Evolutionary conservation across 2,329 filamentous ascomycete genomes (phyloP).

Genomic region (Claviceps fusiformis): DNA sequence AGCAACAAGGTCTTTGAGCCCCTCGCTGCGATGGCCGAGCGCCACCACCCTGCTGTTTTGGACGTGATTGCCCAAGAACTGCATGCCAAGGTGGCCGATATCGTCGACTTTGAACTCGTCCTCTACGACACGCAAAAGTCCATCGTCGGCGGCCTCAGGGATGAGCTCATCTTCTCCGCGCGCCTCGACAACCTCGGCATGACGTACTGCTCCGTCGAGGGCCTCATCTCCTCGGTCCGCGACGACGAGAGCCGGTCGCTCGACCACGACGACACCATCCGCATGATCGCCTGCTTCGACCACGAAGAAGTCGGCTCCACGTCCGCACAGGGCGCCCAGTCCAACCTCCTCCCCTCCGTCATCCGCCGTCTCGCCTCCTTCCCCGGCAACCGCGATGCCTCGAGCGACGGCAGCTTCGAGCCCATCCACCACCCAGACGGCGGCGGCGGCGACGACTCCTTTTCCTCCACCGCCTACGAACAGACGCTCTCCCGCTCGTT

Average conservation of each 20-base stretch:
- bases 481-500: slow-evolving; percentile 86
- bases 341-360: slow-evolving; percentile 77
- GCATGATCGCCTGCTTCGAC: slow-evolving; percentile 89
- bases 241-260: slow-evolving; percentile 44
- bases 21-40: slow-evolving; percentile 60
- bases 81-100: slow-evolving; percentile 52
- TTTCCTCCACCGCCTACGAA: slow-evolving; percentile 77
- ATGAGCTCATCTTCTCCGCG: slow-evolving; percentile 94
- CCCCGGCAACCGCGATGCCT: slow-evolving; percentile 49
- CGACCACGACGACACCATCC: slow-evolving; percentile 66
- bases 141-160: slow-evolving; percentile 74
- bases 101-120: slow-evolving; percentile 92
- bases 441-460: slow-evolving; percentile 48
- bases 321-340: slow-evolving; percentile 87
- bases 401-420: slow-evolving; percentile 50
- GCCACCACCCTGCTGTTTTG: slow-evolving; percentile 80
- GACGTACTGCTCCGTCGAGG: slow-evolving; percentile 84
- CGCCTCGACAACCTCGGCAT: slow-evolving; percentile 91
- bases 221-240: slow-evolving; percentile 69
- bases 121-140: slow-evolving; percentile 92
- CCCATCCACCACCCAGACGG: slow-evolving; percentile 41
- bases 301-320: slow-evolving; percentile 94
- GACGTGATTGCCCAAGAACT: slow-evolving; percentile 73
- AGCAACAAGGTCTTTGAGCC: slow-evolving; percentile 49
- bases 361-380: slow-evolving; percentile 76